These are phyloP conservation scores for Heterobasidion annosum DNA, from an alignment of 1,284 basidiomycete genomes.

Conservation along the genomic window DNA sequence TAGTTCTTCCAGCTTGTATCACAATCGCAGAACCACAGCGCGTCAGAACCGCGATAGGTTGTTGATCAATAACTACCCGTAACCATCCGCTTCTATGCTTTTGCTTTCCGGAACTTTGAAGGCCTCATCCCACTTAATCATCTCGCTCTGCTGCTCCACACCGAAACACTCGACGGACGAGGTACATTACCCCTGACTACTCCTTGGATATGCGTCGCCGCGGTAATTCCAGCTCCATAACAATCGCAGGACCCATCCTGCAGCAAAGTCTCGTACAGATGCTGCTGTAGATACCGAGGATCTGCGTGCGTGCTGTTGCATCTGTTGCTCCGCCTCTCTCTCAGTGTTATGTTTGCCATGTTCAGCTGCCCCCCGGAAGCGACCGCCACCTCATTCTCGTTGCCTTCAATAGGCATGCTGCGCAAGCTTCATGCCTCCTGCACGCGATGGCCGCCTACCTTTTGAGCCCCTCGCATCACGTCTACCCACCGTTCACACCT, in stretches of 20 bases:
- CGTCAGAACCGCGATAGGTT: no score
- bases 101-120: no score
- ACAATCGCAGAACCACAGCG: no score
- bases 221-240: background rate
- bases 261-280: conserved; percentile 3
- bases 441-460: no score
- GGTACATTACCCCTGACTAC: background rate
- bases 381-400: no score
- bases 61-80: no score
- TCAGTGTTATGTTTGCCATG: background rate
- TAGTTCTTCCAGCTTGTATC: no score
- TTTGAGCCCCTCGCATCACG: no score
- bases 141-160: background rate
- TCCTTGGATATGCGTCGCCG: background rate
- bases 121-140: background rate
- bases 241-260: background rate
- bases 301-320: background rate
- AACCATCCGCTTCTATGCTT: no score
- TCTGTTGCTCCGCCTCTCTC: background rate
- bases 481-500: no score
- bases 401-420: no score
- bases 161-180: background rate
- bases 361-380: background rate
- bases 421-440: no score
- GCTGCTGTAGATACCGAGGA: conserved; percentile 10